phyloP scores from a whole-genome alignment of 148 eudicot genomes.

The Silene uniflora region DNA sequence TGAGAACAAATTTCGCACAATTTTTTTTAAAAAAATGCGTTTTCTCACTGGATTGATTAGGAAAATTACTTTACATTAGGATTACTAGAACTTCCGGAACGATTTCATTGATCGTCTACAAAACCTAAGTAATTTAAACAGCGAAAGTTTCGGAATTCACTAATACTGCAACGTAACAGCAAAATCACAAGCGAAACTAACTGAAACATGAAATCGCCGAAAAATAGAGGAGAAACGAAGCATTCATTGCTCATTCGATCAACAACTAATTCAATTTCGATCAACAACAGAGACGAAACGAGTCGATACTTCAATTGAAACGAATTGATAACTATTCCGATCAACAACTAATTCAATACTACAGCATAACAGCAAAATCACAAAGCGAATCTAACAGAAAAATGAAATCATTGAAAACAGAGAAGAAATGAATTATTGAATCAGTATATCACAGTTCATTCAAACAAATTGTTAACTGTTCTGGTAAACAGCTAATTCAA shows the following conservation, averaged over 20 bases:
- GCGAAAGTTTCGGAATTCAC: neutral
- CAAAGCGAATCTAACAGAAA: neutral
- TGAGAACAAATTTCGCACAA: neutral
- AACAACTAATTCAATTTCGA: too few species aligned
- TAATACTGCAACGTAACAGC: neutral
- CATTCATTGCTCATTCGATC: neutral
- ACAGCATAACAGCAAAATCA: neutral
- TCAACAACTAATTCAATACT: neutral
- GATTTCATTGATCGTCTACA: constrained; percentile 4
- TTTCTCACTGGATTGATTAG: neutral
- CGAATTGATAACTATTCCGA: too few species aligned
- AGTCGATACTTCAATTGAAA: too few species aligned
- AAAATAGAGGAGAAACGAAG: neutral
- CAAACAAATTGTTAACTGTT: neutral
- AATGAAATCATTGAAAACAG: neutral
- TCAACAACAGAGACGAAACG: too few species aligned
- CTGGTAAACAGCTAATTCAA: neutral
- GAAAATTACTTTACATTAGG: neutral
- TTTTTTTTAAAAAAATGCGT: neutral
- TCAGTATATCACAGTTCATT: neutral
- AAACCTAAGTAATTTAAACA: neutral
- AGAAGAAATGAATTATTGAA: neutral
- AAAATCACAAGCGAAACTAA: neutral
- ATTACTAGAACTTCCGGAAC: neutral
- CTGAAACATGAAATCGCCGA: neutral